Evolutionary conservation across 306 rosid species (phyloP).

Genomic region (Canavalia gladiata): DNA sequence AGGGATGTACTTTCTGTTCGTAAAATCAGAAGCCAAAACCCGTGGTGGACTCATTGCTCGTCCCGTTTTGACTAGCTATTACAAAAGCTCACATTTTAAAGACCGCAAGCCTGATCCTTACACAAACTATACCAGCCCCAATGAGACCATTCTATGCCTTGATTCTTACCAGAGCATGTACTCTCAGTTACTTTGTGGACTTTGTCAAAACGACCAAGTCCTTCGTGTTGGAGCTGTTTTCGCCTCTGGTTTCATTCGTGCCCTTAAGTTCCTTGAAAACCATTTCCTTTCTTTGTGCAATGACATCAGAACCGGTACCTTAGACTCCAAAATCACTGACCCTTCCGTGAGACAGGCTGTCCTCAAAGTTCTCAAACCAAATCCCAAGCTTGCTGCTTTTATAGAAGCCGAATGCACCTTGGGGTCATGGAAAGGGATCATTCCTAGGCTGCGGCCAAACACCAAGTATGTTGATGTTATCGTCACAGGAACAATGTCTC

Average conservation of each 20-base stretch:
- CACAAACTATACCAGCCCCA: slow-evolving; percentile 19
- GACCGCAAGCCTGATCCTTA: not conserved
- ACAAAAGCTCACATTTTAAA: slow-evolving; percentile 5
- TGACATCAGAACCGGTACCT: slow-evolving; percentile 24
- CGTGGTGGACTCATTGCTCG: slow-evolving; percentile 17
- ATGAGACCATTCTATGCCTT: slow-evolving; percentile 22
- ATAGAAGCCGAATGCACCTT: not conserved
- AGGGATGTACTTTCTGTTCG: slow-evolving; percentile 31
- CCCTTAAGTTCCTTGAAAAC: slow-evolving; percentile 16
- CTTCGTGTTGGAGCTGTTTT: slow-evolving; percentile 12
- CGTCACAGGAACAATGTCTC: slow-evolving; percentile 29
- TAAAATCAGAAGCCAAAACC: slow-evolving; percentile 22
- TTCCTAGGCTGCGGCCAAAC: slow-evolving; percentile 5
- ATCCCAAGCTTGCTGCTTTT: slow-evolving; percentile 26
- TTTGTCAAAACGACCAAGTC: not conserved
- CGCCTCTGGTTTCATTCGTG: slow-evolving; percentile 26
- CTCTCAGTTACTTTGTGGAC: slow-evolving; percentile 24
- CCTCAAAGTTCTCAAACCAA: not conserved
- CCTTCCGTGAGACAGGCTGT: slow-evolving; percentile 11
- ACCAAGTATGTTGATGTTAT: slow-evolving; percentile 31
- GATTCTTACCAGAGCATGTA: slow-evolving; percentile 34
- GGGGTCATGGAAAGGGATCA: slow-evolving; percentile 18
- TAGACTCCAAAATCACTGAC: not conserved
- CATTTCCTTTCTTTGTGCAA: not conserved
- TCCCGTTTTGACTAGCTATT: slow-evolving; percentile 32